Percentiles rank a stretch among this genome's conserved stretches.
Conservation (phyloP, 148 eudicot species). For the Chenopodium album region DNA sequence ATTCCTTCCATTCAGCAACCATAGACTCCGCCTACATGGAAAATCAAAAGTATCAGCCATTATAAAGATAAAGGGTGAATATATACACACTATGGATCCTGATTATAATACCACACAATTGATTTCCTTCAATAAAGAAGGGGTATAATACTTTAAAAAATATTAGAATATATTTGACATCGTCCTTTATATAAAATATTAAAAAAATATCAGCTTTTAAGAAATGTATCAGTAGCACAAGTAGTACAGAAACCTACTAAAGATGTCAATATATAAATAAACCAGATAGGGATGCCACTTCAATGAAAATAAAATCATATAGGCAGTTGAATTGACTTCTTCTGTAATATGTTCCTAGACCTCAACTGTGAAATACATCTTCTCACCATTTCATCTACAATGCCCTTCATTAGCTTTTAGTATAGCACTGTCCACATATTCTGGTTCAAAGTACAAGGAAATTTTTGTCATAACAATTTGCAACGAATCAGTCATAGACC, state of each 20-base stretch:
- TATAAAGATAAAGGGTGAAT: neutral
- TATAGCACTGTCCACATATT: neutral
- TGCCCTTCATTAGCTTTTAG: neutral
- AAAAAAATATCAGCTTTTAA: neutral
- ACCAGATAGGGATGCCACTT: neutral
- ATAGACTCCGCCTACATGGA: conserved; percentile 72
- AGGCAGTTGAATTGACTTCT: neutral
- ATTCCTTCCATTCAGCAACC: conserved; percentile 98
- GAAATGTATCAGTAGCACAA: neutral
- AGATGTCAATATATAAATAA: neutral
- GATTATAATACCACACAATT: neutral
- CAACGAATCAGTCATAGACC: neutral
- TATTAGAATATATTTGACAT: neutral
- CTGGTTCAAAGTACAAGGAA: neutral
- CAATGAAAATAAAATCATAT: neutral
- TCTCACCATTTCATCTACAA: neutral
- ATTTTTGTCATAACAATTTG: neutral
- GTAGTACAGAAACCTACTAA: neutral
- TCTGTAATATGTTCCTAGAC: neutral
- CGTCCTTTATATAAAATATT: neutral
- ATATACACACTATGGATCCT: neutral
- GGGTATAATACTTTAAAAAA: neutral
- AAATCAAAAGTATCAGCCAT: conserved; percentile 1
- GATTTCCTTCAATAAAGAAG: neutral
- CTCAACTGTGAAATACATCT: neutral